Percentiles rank a stretch among this genome's conserved stretches.
phyloP scores from a whole-genome alignment of 768 basidiomycete species.

The Melanogaster broomeanus region DNA sequence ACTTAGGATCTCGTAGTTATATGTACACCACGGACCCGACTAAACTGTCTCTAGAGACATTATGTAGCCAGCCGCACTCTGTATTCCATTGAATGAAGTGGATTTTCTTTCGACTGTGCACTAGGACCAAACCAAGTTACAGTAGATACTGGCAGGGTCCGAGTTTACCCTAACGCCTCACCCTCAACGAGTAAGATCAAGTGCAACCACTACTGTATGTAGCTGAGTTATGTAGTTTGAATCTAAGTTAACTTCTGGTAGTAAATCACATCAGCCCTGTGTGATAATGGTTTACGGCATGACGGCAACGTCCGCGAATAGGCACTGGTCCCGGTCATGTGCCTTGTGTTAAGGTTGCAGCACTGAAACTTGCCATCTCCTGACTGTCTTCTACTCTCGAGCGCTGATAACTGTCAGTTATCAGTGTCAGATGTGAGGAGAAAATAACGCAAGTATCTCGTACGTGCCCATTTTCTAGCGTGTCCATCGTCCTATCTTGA shows the following conservation, averaged over 20 bases:
- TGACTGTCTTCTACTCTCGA: background rate
- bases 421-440: background rate
- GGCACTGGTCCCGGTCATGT: background rate
- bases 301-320: background rate
- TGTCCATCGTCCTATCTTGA: slow-evolving; percentile 3
- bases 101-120: too few relatives aligned
- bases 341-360: background rate
- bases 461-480: background rate
- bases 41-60: slow-evolving; percentile 19
- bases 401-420: background rate
- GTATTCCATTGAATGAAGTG: slow-evolving; percentile 28
- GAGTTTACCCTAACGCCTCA: too few relatives aligned
- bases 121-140: too few relatives aligned
- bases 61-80: slow-evolving; percentile 35
- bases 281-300: background rate
- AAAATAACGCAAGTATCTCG: background rate
- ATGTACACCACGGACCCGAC: slow-evolving; percentile 32
- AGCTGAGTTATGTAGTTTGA: too few relatives aligned
- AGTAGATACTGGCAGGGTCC: too few relatives aligned
- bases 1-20: slow-evolving; percentile 32
- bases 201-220: too few relatives aligned
- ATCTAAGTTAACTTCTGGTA: background rate
- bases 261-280: background rate
- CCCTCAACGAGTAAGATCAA: too few relatives aligned
- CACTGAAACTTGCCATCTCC: background rate